Evolutionary conservation across 371 early-diverging fungal species (phyloP).

Genomic region (Rhizomucor pusillus): DNA sequence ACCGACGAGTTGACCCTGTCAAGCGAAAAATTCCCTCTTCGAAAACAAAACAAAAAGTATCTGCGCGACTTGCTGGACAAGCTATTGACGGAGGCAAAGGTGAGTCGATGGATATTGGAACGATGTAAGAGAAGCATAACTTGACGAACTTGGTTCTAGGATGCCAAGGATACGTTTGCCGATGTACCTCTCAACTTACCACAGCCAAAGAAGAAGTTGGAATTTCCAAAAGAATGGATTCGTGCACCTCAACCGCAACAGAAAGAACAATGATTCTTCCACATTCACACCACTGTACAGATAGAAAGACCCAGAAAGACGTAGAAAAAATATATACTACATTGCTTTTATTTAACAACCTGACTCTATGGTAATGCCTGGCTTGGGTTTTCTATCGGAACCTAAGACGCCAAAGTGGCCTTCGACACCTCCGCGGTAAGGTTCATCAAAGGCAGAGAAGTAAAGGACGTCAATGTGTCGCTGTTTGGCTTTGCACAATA

Average conservation of each 20-base stretch:
- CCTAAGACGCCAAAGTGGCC: constrained; percentile 55
- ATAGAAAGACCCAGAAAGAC: too few species aligned
- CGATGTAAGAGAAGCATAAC: not conserved
- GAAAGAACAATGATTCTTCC: not conserved
- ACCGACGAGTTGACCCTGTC: constrained; percentile 55
- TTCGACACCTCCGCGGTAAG: constrained; percentile 58
- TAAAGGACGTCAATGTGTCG: constrained; percentile 51
- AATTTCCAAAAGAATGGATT: constrained; percentile 69
- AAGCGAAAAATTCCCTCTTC: constrained; percentile 59
- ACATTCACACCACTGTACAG: too few species aligned
- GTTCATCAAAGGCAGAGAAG: constrained; percentile 64
- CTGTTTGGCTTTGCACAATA: constrained; percentile 47
- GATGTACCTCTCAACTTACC: constrained; percentile 62
- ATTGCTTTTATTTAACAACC: constrained; percentile 4
- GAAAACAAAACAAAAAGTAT: constrained; percentile 69
- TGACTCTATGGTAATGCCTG: constrained; percentile 3
- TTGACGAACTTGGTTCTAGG: constrained; percentile 15
- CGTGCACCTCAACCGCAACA: constrained; percentile 21
- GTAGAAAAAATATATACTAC: too few species aligned
- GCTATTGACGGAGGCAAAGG: constrained; percentile 58
- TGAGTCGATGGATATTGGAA: constrained; percentile 19
- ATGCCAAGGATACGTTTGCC: constrained; percentile 50
- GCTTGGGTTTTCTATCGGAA: constrained; percentile 21
- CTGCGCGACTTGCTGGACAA: constrained; percentile 57
- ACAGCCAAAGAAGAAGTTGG: constrained; percentile 53